Base-by-base conservation (phyloP, 306 rosid species). In the Lathyrus sativus region DNA sequence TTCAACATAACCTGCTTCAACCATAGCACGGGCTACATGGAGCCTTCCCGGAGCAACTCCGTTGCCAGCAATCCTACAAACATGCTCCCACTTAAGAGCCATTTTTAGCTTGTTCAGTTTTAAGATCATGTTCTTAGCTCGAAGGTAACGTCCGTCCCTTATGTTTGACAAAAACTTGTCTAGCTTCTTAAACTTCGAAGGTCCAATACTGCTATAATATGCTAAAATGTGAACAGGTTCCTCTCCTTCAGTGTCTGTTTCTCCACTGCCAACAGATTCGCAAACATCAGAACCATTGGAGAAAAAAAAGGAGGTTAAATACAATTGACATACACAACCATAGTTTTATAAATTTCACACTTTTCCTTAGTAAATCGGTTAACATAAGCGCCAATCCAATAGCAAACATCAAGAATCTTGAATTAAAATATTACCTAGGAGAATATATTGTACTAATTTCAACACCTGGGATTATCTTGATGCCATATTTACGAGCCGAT, bases 41-140 rank as follows among this genome's bases (percentile, higher is more conserved):
- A 92, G 74, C 81, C 98, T 85, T 74, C 98, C 96, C 3, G 98
- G 98, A 78, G 98, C 98, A 49, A 90, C 96, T 43, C 98, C 98
- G 33, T 77, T 88, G 80, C 96, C 98, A 49, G 98, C 96, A 67
- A 92, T 84, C 77, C 81, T 86, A 66, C 90, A 80, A 58, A 92
- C 96, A 62, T 92, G 96, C 79, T 92, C 98, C 98, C 98, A 90
- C 55, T 85, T 88, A 53, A 93, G 82, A 69, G 98, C 93, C 73
- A 90, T 48, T 80, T 90, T 86, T 61, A 93, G 96, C 78, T 83
- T 84, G 87, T 93, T 90, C 74, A 93, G 81, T 78, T 93, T 93
- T 50, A 78, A 74, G 57, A 92, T 77, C 79, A 92, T 92, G 76
- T 84, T 90, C 83, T 90, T 68, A 1, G 98, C 98, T 64, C 98